phyloP scores from a whole-genome alignment of 2,329 filamentous ascomycete species.

The Dothideomycetes sp. region DNA sequence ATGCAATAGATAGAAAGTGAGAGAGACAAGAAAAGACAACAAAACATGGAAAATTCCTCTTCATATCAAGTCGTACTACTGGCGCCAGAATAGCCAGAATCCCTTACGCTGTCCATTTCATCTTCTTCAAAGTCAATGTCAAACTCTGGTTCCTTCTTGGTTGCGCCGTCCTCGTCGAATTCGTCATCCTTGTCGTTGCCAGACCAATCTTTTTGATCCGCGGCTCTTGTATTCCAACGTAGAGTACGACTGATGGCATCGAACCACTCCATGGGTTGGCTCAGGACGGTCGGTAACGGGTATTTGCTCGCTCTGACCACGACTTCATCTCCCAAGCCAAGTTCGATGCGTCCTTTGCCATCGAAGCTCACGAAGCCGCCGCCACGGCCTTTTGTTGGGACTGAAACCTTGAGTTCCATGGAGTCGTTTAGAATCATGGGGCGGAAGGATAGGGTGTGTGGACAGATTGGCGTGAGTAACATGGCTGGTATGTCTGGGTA shows the following conservation, averaged over 20 bases:
- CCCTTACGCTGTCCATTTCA: constrained; percentile 30
- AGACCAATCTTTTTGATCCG: constrained; percentile 79
- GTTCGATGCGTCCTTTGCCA: constrained; percentile 88
- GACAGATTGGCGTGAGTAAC: constrained; percentile 92
- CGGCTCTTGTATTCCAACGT: constrained; percentile 89
- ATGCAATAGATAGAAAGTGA: too few species aligned
- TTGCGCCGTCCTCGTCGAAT: constrained; percentile 35
- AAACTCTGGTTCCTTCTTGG: constrained; percentile 57
- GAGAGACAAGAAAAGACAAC: too few species aligned
- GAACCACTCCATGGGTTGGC: constrained; percentile 88
- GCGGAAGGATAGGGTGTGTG: constrained; percentile 91
- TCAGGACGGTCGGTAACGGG: constrained; percentile 91
- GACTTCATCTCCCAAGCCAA: constrained; percentile 87
- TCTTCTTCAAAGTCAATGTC: constrained; percentile 75
- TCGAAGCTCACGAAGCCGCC: constrained; percentile 97
- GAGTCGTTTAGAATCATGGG: constrained; percentile 97
- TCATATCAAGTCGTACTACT: constrained; percentile 14
- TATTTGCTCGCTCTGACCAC: constrained; percentile 94
- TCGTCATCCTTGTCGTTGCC: constrained; percentile 32
- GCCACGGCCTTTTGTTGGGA: constrained; percentile 75
- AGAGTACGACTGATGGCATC: constrained; percentile 87
- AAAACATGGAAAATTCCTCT: too few species aligned
- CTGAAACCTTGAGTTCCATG: constrained; percentile 79
- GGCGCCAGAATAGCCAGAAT: constrained; percentile 22
- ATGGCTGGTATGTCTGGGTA: constrained; percentile 97